Evolutionary conservation across 2,329 filamentous ascomycete species (phyloP).

Genomic region (Cladorrhinum sp.): DNA sequence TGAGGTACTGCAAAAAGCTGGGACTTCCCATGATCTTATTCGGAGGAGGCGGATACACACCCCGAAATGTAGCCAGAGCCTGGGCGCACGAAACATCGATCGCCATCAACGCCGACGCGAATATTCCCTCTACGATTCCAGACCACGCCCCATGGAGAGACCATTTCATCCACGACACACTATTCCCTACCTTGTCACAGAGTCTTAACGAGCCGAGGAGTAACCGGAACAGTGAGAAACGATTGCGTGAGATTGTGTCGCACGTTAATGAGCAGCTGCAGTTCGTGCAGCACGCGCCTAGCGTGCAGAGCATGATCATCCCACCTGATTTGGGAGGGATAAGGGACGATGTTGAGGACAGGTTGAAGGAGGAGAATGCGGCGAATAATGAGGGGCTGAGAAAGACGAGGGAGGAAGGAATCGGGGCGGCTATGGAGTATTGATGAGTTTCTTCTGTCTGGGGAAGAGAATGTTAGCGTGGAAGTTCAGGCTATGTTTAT

Average conservation of each 20-base stretch:
- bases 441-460: constrained; percentile 20
- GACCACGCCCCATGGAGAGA: constrained; percentile 79
- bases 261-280: constrained; percentile 81
- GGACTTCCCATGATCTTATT: constrained; percentile 82
- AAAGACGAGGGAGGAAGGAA: constrained; percentile 53
- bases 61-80: constrained; percentile 89
- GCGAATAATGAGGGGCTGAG: constrained; percentile 55
- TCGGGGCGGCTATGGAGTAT: constrained; percentile 57
- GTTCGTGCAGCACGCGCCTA: constrained; percentile 81
- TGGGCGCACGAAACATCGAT: constrained; percentile 97
- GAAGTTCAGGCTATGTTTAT: too few species aligned
- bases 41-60: constrained; percentile 93
- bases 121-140: constrained; percentile 71
- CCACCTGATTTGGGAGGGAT: constrained; percentile 71
- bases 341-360: constrained; percentile 66
- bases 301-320: constrained; percentile 78
- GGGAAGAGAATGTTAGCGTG: too few species aligned
- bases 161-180: constrained; percentile 82
- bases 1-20: constrained; percentile 81
- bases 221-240: constrained; percentile 77
- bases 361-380: constrained; percentile 62
- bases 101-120: constrained; percentile 70
- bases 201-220: constrained; percentile 64
- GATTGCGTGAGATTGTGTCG: constrained; percentile 71
- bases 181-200: constrained; percentile 83